phyloP scores from a whole-genome alignment of 192 early-diverging fungal species.

The Backusella liffmaniae region DNA sequence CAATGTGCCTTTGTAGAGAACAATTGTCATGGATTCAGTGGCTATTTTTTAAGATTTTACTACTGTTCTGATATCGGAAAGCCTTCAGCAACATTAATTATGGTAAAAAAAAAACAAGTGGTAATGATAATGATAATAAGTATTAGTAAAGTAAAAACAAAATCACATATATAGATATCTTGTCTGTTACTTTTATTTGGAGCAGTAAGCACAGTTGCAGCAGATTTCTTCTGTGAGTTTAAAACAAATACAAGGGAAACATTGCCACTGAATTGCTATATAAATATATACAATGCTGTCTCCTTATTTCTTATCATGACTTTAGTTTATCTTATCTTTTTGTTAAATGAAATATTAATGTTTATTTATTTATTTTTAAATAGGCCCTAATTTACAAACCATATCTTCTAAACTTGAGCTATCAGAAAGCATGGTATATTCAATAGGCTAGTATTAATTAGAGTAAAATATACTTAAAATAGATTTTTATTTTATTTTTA shows the following conservation, averaged over 20 bases:
- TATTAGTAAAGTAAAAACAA: background rate
- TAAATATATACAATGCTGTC: background rate
- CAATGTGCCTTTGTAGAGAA: constrained; percentile 57
- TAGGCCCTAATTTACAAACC: constrained; percentile 76
- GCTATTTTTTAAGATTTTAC: constrained; percentile 51
- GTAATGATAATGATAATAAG: background rate
- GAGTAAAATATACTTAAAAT: constrained; percentile 11
- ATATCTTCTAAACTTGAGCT: constrained; percentile 70
- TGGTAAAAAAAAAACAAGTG: constrained; percentile 32
- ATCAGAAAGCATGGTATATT: constrained; percentile 74
- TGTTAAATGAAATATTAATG: background rate
- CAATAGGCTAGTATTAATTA: background rate
- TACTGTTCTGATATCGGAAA: constrained; percentile 42
- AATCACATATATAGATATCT: constrained; percentile 39
- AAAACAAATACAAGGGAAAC: background rate
- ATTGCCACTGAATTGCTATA: background rate
- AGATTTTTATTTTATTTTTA: background rate
- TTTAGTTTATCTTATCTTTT: background rate
- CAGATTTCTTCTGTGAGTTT: constrained; percentile 70
- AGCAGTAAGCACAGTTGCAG: constrained; percentile 68
- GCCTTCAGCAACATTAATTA: constrained; percentile 27
- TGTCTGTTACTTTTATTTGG: constrained; percentile 49
- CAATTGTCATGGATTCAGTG: constrained; percentile 58
- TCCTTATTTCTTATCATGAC: background rate
- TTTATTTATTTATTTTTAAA: background rate